phyloP scores from a whole-genome alignment of 495 filamentous ascomycete species.

The Pyrenula aspistea region DNA sequence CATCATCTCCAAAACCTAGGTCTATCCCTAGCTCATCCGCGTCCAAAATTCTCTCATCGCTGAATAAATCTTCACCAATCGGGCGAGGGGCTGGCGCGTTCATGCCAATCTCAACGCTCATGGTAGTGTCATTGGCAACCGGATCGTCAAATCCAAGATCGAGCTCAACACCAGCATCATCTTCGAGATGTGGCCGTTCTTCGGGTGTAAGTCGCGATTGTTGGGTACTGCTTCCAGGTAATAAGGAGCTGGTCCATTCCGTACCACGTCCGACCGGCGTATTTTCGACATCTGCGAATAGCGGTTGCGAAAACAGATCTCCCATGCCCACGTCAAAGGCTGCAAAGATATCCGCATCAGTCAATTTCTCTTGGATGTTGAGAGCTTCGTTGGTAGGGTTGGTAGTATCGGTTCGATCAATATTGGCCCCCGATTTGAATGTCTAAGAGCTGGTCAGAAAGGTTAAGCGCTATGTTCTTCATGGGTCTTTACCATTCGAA shows the following conservation, averaged over 20 bases:
- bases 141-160: conserved; percentile 39
- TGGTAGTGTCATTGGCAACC: conserved; percentile 12
- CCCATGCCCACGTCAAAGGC: conserved; percentile 50
- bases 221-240: conserved; percentile 48
- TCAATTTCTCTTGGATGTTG: conserved; percentile 37
- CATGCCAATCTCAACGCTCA: conserved; percentile 74
- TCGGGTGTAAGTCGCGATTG: conserved; percentile 30
- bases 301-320: conserved; percentile 56
- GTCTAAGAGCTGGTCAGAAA: conserved; percentile 17
- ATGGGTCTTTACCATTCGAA: conserved; percentile 73
- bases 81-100: conserved; percentile 55
- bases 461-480: neutral
- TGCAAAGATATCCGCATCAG: conserved; percentile 76
- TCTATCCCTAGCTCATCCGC: conserved; percentile 35
- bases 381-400: conserved; percentile 30
- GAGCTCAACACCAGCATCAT: conserved; percentile 36
- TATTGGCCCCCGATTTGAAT: conserved; percentile 38
- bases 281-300: conserved; percentile 9
- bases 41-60: conserved; percentile 44
- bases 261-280: conserved; percentile 23
- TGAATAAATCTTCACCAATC: conserved; percentile 62
- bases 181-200: conserved; percentile 34
- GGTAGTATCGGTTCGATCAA: conserved; percentile 34
- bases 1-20: conserved; percentile 37
- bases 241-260: conserved; percentile 54